Evolutionary conservation across 371 early-diverging fungal genomes (phyloP).

Genomic region (Mortierella sp.): DNA sequence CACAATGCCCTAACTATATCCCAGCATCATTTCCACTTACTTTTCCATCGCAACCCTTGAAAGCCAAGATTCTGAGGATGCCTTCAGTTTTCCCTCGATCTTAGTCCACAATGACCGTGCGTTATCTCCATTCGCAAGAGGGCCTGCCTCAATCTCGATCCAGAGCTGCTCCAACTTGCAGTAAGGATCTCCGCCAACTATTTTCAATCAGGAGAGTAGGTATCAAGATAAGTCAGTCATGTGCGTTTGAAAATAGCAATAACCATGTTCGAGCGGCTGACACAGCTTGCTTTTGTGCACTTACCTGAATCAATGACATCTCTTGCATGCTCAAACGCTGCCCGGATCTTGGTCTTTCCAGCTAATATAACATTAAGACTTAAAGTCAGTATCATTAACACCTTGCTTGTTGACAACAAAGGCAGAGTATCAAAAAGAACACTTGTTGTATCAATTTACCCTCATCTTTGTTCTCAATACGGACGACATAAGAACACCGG

Average conservation of each 20-base stretch:
- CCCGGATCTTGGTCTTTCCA: constrained; percentile 21
- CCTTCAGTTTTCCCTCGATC: constrained; percentile 30
- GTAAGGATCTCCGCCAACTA: constrained; percentile 53
- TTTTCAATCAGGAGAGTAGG: neutral
- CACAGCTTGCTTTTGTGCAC: neutral
- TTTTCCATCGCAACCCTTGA: constrained; percentile 33
- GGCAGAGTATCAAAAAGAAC: neutral
- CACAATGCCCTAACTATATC: neutral
- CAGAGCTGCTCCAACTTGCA: constrained; percentile 40
- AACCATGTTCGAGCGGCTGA: neutral
- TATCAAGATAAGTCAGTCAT: neutral
- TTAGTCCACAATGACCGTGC: constrained; percentile 37
- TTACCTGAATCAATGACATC: constrained; percentile 31
- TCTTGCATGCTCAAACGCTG: constrained; percentile 36
- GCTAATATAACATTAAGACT: neutral
- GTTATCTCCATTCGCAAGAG: constrained; percentile 21
- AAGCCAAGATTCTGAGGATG: constrained; percentile 41
- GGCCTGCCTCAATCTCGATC: constrained; percentile 41
- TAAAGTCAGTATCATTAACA: neutral
- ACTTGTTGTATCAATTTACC: neutral
- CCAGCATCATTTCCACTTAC: neutral
- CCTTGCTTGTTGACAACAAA: neutral
- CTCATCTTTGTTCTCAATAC: constrained; percentile 21
- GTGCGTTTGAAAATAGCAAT: too few species aligned
- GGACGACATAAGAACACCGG: constrained; percentile 22